Evolutionary conservation across 306 rosid genomes (phyloP).

Genomic region (Bauhinia variegata): DNA sequence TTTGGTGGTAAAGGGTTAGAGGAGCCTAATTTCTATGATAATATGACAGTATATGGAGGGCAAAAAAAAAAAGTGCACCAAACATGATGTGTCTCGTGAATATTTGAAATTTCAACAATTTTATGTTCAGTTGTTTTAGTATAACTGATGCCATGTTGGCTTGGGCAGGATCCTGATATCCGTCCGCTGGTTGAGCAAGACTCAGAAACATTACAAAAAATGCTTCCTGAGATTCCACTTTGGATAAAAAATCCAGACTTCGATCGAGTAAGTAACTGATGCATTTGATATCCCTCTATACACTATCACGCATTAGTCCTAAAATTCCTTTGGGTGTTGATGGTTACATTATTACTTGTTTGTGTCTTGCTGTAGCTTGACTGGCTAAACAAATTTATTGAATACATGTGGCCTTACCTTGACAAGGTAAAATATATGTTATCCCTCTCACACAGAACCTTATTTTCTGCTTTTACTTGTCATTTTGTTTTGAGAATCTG

Average conservation of each 20-base stretch:
- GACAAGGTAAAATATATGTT: constrained; percentile 63
- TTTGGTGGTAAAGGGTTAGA: neutral
- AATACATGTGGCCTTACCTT: constrained; percentile 93
- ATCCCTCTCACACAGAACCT: neutral
- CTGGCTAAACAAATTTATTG: constrained; percentile 81
- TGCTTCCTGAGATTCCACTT: constrained; percentile 88
- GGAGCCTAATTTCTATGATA: too few species aligned
- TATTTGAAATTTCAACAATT: constrained; percentile 3
- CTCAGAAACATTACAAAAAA: constrained; percentile 59
- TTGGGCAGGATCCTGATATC: constrained; percentile 63
- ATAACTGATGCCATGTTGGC: constrained; percentile 17
- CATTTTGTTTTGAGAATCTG: neutral
- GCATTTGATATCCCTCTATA: neutral
- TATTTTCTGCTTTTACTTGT: neutral
- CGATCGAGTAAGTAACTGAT: constrained; percentile 64
- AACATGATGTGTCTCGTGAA: neutral
- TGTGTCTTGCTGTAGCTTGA: constrained; percentile 56
- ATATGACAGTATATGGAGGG: too few species aligned
- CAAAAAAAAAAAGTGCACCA: neutral
- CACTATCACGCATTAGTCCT: neutral
- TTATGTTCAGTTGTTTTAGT: neutral
- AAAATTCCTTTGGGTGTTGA: constrained; percentile 1
- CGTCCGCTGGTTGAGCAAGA: constrained; percentile 73
- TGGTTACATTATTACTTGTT: neutral
- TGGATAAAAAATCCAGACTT: constrained; percentile 95